Evolutionary conservation across 495 filamentous ascomycete genomes (phyloP).

Genomic region (Lophiostoma macrostomum): DNA sequence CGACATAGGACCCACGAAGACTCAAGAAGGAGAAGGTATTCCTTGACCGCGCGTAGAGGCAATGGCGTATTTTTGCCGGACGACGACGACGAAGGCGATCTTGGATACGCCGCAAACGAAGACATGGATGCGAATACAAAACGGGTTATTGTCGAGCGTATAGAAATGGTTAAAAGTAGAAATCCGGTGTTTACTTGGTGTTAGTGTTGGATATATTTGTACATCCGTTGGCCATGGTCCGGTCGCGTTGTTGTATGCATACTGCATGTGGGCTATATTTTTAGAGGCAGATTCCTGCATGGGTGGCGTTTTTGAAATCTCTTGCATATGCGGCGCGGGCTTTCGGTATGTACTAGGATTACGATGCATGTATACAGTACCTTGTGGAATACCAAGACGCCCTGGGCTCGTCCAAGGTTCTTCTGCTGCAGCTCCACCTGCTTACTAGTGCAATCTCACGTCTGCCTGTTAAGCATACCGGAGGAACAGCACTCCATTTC

Average conservation of each 20-base stretch:
- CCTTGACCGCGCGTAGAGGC: slow-evolving; percentile 27
- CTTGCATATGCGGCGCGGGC: slow-evolving; percentile 12
- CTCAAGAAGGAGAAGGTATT: slow-evolving; percentile 32
- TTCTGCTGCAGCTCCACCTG: too few species aligned
- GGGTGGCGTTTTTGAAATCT: slow-evolving; percentile 13
- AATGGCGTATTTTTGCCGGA: slow-evolving; percentile 43
- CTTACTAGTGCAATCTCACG: too few species aligned
- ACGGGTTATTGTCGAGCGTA: slow-evolving; percentile 92
- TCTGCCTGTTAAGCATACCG: too few species aligned
- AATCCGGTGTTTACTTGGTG: slow-evolving; percentile 99
- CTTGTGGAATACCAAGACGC: too few species aligned
- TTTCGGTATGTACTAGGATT: neutral
- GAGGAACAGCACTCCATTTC: too few species aligned
- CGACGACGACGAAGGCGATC: slow-evolving; percentile 81
- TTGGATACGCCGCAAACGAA: slow-evolving; percentile 89
- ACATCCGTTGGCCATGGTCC: too few species aligned
- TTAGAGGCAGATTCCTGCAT: slow-evolving; percentile 7
- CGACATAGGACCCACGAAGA: slow-evolving; percentile 14
- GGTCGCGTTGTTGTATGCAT: slow-evolving; percentile 50
- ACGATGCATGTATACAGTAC: neutral
- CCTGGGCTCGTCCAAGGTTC: too few species aligned
- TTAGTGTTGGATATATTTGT: too few species aligned
- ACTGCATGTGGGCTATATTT: neutral
- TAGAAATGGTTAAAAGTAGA: slow-evolving; percentile 91
- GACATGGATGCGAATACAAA: slow-evolving; percentile 86